phyloP scores from a whole-genome alignment of 2,329 filamentous ascomycete species.

The Colletotrichum liaoningense region DNA sequence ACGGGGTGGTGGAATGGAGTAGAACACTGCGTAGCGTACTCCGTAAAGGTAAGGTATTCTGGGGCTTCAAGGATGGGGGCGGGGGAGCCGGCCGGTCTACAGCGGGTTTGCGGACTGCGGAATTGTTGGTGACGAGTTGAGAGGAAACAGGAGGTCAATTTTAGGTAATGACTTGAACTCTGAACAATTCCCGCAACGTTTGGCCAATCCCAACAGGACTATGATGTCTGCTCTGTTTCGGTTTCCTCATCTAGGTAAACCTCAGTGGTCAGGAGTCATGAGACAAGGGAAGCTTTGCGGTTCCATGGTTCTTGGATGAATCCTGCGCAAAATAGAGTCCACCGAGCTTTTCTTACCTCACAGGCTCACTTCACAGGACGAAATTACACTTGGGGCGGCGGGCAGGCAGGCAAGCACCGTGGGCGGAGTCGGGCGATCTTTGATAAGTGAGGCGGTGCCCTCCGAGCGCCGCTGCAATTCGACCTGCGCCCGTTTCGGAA shows the following conservation, averaged over 20 bases:
- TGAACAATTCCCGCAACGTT: neutral
- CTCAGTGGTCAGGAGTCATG: neutral
- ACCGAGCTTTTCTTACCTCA: neutral
- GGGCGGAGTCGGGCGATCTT: slow-evolving; percentile 15
- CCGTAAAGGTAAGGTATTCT: slow-evolving; percentile 1
- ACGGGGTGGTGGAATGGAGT: slow-evolving; percentile 6
- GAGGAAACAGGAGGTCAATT: neutral
- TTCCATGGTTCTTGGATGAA: slow-evolving; percentile 3
- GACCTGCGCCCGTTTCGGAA: slow-evolving; percentile 24
- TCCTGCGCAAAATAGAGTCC: neutral
- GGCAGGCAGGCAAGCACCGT: neutral
- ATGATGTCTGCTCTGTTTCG: slow-evolving; percentile 20
- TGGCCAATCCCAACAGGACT: neutral
- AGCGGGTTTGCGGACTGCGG: neutral
- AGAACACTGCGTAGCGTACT: neutral
- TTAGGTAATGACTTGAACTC: neutral
- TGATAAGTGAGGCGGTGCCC: slow-evolving; percentile 25
- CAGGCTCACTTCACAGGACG: neutral
- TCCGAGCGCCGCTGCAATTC: slow-evolving; percentile 15
- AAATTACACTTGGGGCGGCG: neutral
- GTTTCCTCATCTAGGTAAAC: neutral
- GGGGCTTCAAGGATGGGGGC: slow-evolving; percentile 17
- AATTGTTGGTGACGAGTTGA: neutral
- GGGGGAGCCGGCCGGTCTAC: slow-evolving; percentile 16
- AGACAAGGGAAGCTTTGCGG: slow-evolving; percentile 7